phyloP scores from a whole-genome alignment of 306 rosid genomes.

The Gynostemma pentaphyllum region DNA sequence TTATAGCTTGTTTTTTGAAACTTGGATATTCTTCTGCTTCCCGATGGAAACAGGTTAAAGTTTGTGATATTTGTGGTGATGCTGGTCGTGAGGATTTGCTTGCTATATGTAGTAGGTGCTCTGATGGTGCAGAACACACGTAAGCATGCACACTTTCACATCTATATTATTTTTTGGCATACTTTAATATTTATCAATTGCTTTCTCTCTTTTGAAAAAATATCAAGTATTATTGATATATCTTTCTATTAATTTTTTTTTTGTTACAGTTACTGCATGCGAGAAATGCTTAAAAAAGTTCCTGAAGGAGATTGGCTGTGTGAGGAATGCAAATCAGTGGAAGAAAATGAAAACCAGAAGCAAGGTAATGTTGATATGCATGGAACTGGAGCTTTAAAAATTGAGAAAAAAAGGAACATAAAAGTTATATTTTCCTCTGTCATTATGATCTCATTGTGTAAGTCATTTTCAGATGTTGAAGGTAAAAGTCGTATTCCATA shows the following conservation, averaged over 20 bases:
- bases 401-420: slow-evolving; percentile 5
- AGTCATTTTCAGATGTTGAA: slow-evolving; percentile 27
- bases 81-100: slow-evolving; percentile 83
- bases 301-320: slow-evolving; percentile 86
- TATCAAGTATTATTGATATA: too few species aligned
- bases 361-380: slow-evolving; percentile 38
- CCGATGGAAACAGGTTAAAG: slow-evolving; percentile 52
- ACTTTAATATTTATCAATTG: slow-evolving; percentile 16
- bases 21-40: slow-evolving; percentile 10
- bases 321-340: slow-evolving; percentile 70
- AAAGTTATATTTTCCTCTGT: too few species aligned
- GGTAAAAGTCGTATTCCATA: slow-evolving; percentile 12
- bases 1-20: slow-evolving; percentile 11
- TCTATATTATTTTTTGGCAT: slow-evolving; percentile 7
- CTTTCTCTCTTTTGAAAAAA: slow-evolving; percentile 11
- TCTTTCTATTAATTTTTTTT: not conserved
- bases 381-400: slow-evolving; percentile 2
- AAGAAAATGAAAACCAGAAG: slow-evolving; percentile 41
- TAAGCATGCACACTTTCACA: slow-evolving; percentile 26
- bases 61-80: slow-evolving; percentile 96
- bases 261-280: slow-evolving; percentile 78
- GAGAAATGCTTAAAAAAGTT: slow-evolving; percentile 55
- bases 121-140: slow-evolving; percentile 98
- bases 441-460: slow-evolving; percentile 4
- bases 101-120: slow-evolving; percentile 82